Base-by-base conservation (phyloP, 441 rosid genomes). In the Syzygium syzygioides region DNA sequence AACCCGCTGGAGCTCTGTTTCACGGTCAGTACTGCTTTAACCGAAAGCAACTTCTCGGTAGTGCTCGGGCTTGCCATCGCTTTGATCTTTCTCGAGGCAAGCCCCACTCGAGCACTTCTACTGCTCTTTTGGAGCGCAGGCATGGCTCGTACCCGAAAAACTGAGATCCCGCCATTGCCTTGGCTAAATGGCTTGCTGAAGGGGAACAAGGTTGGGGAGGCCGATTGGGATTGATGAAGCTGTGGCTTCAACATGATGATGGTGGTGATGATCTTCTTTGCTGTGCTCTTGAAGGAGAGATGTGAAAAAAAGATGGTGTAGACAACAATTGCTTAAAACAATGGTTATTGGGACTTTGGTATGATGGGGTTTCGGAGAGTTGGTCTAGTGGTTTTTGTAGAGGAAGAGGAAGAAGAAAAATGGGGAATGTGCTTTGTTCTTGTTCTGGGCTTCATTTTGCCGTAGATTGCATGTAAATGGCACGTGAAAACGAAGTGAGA, bases 141-240 rank as follows among this genome's bases (percentile, higher is more conserved):
- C 30, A 18, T 30, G 56, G 89, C 76, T n/a, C 52, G 52, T 66
- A 88, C 45, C 59, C 4, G 18, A 25, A 89, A 89, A 37, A 86
- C 87, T 48, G 68, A 60, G 54, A 76, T 64, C 11, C 19, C 57
- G 25, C 62, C 86, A 53, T 41, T 90, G 83, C 94, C 91, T 23
- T 59, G 87, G 87, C 89, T 53, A 85, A 90, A 90, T 19, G 90
- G 92, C 55, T 87, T 92, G 52, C 79, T 88, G 10, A 90, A 15
- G 30, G 41, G 54, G 11, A 86, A 48, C 59, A 54, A 84, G 90
- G 68, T n/a, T 76, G 7, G 60, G 34, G 15, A 30, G 52, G 68
- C 26, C 30, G 87, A 34, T n/a, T 56, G 52, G 55, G 50, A 64
- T 28, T 50, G 37, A 56, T 87, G 85, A 88, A 64, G 71, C 62